Evolutionary conservation across 176 grass and related monocot species (phyloP).

Genomic region (Aechmea fasciata): DNA sequence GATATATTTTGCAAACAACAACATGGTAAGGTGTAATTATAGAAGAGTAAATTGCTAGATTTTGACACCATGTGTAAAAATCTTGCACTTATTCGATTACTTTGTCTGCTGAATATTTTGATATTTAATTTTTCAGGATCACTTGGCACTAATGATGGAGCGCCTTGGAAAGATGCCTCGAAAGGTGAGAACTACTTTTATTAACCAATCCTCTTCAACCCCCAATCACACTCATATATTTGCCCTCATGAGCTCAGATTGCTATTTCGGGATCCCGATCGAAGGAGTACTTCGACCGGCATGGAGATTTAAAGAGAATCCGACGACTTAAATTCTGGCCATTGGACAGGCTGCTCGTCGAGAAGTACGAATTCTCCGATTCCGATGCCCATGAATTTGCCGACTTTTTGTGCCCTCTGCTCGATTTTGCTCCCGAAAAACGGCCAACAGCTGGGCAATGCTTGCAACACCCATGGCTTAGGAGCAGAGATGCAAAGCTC

Average conservation of each 20-base stretch:
- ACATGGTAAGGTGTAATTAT: too few relatives aligned
- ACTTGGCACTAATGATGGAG: constrained; percentile 99
- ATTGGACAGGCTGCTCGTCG: constrained; percentile 57
- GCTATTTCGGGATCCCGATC: constrained; percentile 61
- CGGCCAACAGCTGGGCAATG: constrained; percentile 63
- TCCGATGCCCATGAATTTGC: constrained; percentile 51
- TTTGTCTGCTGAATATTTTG: constrained; percentile 1
- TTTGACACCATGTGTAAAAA: not conserved
- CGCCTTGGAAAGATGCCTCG: constrained; percentile 80
- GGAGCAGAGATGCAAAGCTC: constrained; percentile 20
- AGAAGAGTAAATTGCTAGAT: too few relatives aligned
- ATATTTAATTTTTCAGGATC: constrained; percentile 45
- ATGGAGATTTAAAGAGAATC: constrained; percentile 93
- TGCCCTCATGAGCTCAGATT: constrained; percentile 46
- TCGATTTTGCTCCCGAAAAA: constrained; percentile 81
- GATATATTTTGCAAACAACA: too few relatives aligned
- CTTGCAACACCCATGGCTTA: constrained; percentile 77
- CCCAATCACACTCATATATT: constrained; percentile 8
- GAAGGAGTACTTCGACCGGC: constrained; percentile 93
- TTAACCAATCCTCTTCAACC: not conserved
- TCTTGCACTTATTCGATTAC: not conserved
- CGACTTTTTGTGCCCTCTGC: constrained; percentile 57
- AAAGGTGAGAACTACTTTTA: constrained; percentile 46
- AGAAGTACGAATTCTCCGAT: constrained; percentile 71
- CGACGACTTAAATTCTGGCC: constrained; percentile 69